Evolutionary conservation across 805 yeast genomes (phyloP).

Genomic region (Hagleromyces aurorensis): DNA sequence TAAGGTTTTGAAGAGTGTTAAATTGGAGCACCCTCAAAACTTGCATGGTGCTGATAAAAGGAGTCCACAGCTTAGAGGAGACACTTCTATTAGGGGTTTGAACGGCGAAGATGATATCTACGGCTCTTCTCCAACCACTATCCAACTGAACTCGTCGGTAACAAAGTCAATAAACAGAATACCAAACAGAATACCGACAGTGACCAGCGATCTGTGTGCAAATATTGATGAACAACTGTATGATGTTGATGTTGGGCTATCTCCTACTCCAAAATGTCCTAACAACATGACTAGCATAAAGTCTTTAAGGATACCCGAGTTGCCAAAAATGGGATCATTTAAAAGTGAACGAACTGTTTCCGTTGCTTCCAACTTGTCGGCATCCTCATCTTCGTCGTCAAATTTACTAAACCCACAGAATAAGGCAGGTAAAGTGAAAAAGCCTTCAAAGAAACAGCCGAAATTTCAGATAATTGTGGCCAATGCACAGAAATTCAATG

Average conservation of each 20-base stretch:
- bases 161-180: slow-evolving; percentile 24
- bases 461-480: slow-evolving; percentile 32
- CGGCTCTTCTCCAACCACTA: slow-evolving; percentile 32
- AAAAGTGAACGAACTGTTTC: slow-evolving; percentile 17
- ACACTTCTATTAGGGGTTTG: slow-evolving; percentile 4
- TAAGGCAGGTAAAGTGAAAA: slow-evolving; percentile 14
- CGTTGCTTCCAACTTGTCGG: slow-evolving; percentile 2
- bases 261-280: slow-evolving; percentile 29
- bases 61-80: background rate
- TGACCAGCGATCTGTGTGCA: slow-evolving; percentile 9
- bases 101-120: slow-evolving; percentile 17
- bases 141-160: slow-evolving; percentile 29
- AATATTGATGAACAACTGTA: slow-evolving; percentile 18
- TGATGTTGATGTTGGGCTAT: slow-evolving; percentile 18
- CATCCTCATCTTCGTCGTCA: slow-evolving; percentile 1
- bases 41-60: background rate
- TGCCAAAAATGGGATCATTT: slow-evolving; percentile 33
- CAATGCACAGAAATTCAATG: slow-evolving; percentile 27
- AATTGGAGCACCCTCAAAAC: too few relatives aligned
- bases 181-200: slow-evolving; percentile 12
- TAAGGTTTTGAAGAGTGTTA: slow-evolving; percentile 1
- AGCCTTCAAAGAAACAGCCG: slow-evolving; percentile 21
- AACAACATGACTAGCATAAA: slow-evolving; percentile 5
- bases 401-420: too few relatives aligned
- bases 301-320: slow-evolving; percentile 23